Conservation (phyloP, 2,329 filamentous ascomycete species). For the Kalmusia sp. region DNA sequence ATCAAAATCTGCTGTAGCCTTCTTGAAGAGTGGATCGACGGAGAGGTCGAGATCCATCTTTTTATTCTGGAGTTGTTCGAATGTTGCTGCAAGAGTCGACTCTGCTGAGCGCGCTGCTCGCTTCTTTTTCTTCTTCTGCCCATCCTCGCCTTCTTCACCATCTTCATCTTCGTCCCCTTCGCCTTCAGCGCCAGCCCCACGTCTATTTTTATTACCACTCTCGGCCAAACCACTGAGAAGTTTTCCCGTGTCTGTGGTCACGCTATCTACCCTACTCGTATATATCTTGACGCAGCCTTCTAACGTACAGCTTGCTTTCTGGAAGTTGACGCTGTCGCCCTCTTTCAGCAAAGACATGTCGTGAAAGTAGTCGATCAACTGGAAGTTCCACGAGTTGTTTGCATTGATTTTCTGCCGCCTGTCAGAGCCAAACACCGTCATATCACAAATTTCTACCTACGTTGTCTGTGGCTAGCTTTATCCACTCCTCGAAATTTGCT, state of each 20-base stretch:
- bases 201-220: constrained; percentile 68
- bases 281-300: constrained; percentile 99
- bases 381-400: constrained; percentile 98
- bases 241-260: constrained; percentile 96
- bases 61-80: constrained; percentile 87
- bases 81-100: constrained; percentile 89
- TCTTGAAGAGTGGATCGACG: constrained; percentile 98
- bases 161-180: constrained; percentile 64
- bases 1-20: constrained; percentile 97
- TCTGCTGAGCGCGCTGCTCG: constrained; percentile 86
- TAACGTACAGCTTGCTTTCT: constrained; percentile 95
- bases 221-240: constrained; percentile 92
- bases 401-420: constrained; percentile 76
- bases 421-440: constrained; percentile 16
- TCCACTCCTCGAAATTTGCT: constrained; percentile 99
- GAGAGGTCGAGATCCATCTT: constrained; percentile 98
- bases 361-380: constrained; percentile 99
- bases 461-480: constrained; percentile 99
- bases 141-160: constrained; percentile 65
- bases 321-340: constrained; percentile 96
- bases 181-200: constrained; percentile 42
- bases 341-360: constrained; percentile 98
- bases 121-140: constrained; percentile 71
- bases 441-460: constrained; percentile 23
- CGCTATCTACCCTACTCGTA: constrained; percentile 96